These are phyloP conservation scores for Leccinum griseonigrum DNA, from an alignment of 1,284 basidiomycete genomes.

Conservation along the genomic window DNA sequence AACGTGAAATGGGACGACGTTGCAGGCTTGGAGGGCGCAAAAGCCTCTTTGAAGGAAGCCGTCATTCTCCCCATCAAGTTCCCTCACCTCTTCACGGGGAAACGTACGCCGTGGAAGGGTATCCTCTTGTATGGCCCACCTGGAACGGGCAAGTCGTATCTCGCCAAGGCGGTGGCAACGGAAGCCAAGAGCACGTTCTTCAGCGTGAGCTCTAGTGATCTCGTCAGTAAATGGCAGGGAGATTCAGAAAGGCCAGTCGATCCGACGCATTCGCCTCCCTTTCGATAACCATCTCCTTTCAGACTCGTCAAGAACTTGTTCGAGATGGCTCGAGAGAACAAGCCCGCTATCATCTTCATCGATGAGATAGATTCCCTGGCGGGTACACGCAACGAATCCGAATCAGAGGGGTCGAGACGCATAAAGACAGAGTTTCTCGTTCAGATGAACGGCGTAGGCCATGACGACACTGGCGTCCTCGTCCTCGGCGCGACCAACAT, in stretches of 20 bases:
- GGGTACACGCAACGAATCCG: conserved; percentile 92
- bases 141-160: conserved; percentile 91
- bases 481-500: conserved; percentile 99
- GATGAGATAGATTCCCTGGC: conserved; percentile 98
- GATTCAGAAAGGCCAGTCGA: conserved; percentile 86
- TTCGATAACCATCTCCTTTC: background rate
- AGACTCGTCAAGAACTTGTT: conserved; percentile 97
- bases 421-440: conserved; percentile 99
- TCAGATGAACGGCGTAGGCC: conserved; percentile 98
- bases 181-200: conserved; percentile 99
- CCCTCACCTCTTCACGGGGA: conserved; percentile 97
- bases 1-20: conserved; percentile 99
- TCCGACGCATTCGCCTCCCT: background rate
- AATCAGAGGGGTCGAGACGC: conserved; percentile 92
- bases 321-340: conserved; percentile 93
- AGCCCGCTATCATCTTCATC: conserved; percentile 98
- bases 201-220: conserved; percentile 91
- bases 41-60: conserved; percentile 96
- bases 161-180: conserved; percentile 98
- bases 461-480: conserved; percentile 96
- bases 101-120: conserved; percentile 95
- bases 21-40: conserved; percentile 91
- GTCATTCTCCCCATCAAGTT: conserved; percentile 99
- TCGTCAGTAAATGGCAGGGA: conserved; percentile 99
- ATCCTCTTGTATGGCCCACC: conserved; percentile 97